These are phyloP conservation scores for Colletotrichum cereale DNA, from an alignment of 2,329 filamentous ascomycete species.

Conservation along the genomic window DNA sequence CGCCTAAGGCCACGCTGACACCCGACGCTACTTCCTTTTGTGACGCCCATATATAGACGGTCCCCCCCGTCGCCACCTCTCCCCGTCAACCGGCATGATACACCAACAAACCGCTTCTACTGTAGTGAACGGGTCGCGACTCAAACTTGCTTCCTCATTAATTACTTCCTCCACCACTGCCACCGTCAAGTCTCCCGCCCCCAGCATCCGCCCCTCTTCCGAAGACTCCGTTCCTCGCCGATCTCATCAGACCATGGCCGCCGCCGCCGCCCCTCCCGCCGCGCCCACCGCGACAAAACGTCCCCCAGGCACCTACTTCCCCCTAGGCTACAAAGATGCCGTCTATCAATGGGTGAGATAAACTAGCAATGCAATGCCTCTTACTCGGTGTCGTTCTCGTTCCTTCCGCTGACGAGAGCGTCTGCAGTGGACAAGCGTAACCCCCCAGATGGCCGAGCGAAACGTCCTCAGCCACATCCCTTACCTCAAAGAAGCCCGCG, in stretches of 20 bases:
- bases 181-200: constrained; percentile 24
- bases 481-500: constrained; percentile 80
- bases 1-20: constrained; percentile 28
- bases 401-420: constrained; percentile 40
- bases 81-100: constrained; percentile 57
- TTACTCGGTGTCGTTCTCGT: background rate
- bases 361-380: background rate
- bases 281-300: constrained; percentile 39
- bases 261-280: constrained; percentile 29
- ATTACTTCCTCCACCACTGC: constrained; percentile 35
- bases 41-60: constrained; percentile 40
- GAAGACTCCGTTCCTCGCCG: constrained; percentile 34
- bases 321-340: constrained; percentile 91
- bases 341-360: constrained; percentile 87
- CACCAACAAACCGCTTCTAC: constrained; percentile 55
- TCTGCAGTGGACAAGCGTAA: constrained; percentile 83
- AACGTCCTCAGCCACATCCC: constrained; percentile 89
- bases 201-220: constrained; percentile 25
- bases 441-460: constrained; percentile 86
- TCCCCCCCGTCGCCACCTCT: constrained; percentile 40
- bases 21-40: constrained; percentile 22
- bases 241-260: constrained; percentile 39
- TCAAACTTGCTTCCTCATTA: constrained; percentile 48
- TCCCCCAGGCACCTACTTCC: constrained; percentile 71
- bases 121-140: constrained; percentile 57